phyloP scores from a whole-genome alignment of 192 early-diverging fungal species.

The Linnemannia zychae region DNA sequence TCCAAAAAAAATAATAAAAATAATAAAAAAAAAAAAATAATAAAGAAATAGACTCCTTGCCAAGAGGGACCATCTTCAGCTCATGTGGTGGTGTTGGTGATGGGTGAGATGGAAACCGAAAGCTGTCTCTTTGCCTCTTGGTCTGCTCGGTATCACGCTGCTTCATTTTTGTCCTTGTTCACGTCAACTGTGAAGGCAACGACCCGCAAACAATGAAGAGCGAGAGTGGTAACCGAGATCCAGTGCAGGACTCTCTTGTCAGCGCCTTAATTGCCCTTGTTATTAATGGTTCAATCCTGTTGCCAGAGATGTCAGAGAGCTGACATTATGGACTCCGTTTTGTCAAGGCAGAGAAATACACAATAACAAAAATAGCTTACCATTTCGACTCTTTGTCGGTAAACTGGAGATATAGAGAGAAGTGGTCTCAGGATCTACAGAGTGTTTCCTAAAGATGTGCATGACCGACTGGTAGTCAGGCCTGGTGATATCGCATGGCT shows the following conservation, averaged over 20 bases:
- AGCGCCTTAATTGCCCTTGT: constrained; percentile 70
- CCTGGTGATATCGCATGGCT: too few relatives aligned
- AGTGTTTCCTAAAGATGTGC: constrained; percentile 37
- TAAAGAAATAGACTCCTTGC: too few relatives aligned
- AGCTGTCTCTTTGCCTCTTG: constrained; percentile 8
- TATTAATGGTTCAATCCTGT: constrained; percentile 76
- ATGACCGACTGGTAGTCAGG: too few relatives aligned
- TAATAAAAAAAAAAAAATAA: too few relatives aligned
- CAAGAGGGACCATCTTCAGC: too few relatives aligned
- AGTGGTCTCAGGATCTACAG: constrained; percentile 45
- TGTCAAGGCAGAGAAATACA: too few relatives aligned
- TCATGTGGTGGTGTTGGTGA: too few relatives aligned
- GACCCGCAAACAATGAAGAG: constrained; percentile 57
- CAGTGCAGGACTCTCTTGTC: constrained; percentile 61
- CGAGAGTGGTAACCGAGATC: constrained; percentile 64
- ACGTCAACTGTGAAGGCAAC: constrained; percentile 58
- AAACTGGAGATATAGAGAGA: constrained; percentile 56
- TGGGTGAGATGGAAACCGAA: constrained; percentile 15
- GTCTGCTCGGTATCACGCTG: constrained; percentile 14
- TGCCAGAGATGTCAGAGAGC: neutral
- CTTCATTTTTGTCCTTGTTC: constrained; percentile 68
- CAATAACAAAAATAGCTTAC: too few relatives aligned
- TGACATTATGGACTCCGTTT: too few relatives aligned
- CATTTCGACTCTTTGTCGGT: too few relatives aligned
- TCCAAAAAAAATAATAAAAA: too few relatives aligned